Percentiles rank a stretch among this genome's conserved stretches.
phyloP scores from a whole-genome alignment of 192 early-diverging fungal genomes.

The Piromyces sp. region DNA sequence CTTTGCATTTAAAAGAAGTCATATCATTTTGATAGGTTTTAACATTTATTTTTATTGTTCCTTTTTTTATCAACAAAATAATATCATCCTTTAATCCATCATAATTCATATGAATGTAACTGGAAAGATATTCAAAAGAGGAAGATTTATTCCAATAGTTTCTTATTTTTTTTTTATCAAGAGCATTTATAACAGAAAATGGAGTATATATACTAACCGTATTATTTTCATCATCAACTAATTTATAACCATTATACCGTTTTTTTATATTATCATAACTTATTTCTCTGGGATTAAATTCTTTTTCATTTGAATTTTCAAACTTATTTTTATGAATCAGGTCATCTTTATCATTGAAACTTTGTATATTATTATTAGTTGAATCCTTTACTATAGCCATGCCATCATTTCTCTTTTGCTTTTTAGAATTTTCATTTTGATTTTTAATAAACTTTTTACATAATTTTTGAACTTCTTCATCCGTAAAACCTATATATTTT shows the following conservation, averaged over 20 bases:
- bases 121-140: neutral
- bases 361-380: too few relatives aligned
- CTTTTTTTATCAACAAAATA: neutral
- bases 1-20: neutral
- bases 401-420: too few relatives aligned
- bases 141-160: neutral
- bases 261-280: neutral
- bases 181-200: neutral
- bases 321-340: too few relatives aligned
- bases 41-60: neutral
- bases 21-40: neutral
- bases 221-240: neutral
- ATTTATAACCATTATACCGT: neutral
- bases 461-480: too few relatives aligned
- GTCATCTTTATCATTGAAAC: too few relatives aligned
- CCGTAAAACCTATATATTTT: too few relatives aligned
- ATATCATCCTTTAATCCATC: neutral
- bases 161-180: neutral
- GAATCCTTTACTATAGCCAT: too few relatives aligned
- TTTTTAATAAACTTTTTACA: too few relatives aligned
- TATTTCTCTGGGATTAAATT: neutral
- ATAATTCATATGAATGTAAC: neutral
- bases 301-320: too few relatives aligned
- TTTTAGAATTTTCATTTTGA: too few relatives aligned
- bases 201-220: neutral